These are phyloP conservation scores for Hypomontagnella monticulosa DNA, from an alignment of 495 filamentous ascomycete species.

Conservation along the genomic window DNA sequence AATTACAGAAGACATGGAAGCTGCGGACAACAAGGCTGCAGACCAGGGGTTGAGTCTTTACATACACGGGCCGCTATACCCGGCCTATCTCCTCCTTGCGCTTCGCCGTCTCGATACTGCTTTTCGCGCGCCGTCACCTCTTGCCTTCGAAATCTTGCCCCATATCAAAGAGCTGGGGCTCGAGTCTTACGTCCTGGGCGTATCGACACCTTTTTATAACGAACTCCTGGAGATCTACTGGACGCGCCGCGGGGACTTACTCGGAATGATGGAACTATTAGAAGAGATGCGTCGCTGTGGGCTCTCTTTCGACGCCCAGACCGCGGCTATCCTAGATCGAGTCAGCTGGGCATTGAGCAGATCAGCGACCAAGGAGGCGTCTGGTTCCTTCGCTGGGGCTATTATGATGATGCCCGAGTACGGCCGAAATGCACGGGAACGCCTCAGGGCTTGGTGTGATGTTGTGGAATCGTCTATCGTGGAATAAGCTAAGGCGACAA, in stretches of 20 bases:
- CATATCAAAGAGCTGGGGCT: conserved; percentile 75
- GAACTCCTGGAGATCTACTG: conserved; percentile 73
- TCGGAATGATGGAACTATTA: conserved; percentile 68
- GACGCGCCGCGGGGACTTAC: conserved; percentile 68
- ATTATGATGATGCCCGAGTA: conserved; percentile 54
- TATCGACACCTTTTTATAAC: conserved; percentile 78
- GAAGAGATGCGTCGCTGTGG: conserved; percentile 81
- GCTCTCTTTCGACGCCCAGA: conserved; percentile 68
- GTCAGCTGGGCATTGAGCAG: conserved; percentile 33
- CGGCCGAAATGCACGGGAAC: conserved; percentile 33
- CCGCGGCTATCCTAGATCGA: conserved; percentile 58
- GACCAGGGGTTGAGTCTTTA: conserved; percentile 54
- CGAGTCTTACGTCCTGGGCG: conserved; percentile 76
- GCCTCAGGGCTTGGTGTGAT: conserved; percentile 36
- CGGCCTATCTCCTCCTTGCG: conserved; percentile 68
- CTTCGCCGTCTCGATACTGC: conserved; percentile 69
- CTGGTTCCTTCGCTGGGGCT: conserved; percentile 47
- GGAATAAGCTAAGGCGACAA: conserved; percentile 18
- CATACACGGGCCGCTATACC: conserved; percentile 73
- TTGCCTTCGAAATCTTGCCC: conserved; percentile 71
- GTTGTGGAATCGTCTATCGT: conserved; percentile 28
- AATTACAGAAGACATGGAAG: background rate
- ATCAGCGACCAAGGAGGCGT: conserved; percentile 9
- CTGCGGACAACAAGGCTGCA: background rate
- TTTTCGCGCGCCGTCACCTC: conserved; percentile 67